These are phyloP conservation scores for Cytospora chrysosperma DNA, from an alignment of 2,329 filamentous ascomycete genomes.

Conservation along the genomic window DNA sequence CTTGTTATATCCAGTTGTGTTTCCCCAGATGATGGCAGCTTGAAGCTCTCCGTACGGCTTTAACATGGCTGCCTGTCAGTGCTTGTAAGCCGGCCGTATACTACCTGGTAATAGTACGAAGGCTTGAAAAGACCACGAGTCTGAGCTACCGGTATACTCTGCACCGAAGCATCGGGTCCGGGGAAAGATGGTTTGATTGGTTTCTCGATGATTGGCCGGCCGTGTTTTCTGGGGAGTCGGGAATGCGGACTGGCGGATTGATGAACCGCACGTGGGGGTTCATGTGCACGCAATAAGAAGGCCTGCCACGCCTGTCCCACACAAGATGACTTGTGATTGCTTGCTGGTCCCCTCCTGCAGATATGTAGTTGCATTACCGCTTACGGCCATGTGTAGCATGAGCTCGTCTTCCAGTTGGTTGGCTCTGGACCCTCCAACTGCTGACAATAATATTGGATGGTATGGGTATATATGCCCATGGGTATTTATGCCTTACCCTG, in stretches of 20 bases:
- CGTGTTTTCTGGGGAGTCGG: neutral
- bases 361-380: constrained; percentile 10
- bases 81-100: neutral
- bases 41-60: neutral
- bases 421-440: neutral
- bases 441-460: neutral
- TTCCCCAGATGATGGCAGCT: constrained; percentile 11
- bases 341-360: neutral
- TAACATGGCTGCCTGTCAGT: neutral
- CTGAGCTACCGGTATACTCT: neutral
- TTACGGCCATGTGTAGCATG: constrained; percentile 17
- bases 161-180: constrained; percentile 4
- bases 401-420: constrained; percentile 14
- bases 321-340: neutral
- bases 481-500: no score
- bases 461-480: no score
- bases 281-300: neutral
- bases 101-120: neutral
- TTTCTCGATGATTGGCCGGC: neutral
- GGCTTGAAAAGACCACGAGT: neutral
- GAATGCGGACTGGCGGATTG: constrained; percentile 6
- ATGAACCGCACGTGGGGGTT: constrained; percentile 20
- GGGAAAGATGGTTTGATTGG: neutral
- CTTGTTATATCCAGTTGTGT: neutral
- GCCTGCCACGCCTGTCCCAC: neutral